Evolutionary conservation across 805 yeast genomes (phyloP).

Genomic region (Cyberlindnera subsufficiens): DNA sequence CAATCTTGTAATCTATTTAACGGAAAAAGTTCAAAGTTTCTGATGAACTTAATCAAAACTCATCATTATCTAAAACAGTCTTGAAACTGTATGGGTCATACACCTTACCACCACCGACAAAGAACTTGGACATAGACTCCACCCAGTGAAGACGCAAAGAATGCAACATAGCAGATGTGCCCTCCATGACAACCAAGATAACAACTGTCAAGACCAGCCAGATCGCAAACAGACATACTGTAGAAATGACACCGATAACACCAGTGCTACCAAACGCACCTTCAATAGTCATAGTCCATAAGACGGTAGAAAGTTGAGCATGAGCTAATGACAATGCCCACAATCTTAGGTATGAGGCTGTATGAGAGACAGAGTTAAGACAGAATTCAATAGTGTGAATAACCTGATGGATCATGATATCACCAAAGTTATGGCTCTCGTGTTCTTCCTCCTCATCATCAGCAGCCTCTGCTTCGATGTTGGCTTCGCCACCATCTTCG

Average conservation of each 20-base stretch:
- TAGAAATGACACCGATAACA: slow-evolving; percentile 63
- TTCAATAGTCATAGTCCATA: slow-evolving; percentile 93
- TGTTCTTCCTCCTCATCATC: slow-evolving; percentile 36
- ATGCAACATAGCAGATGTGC: slow-evolving; percentile 98
- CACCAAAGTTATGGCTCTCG: slow-evolving; percentile 75
- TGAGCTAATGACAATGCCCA: slow-evolving; percentile 99
- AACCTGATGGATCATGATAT: slow-evolving; percentile 94
- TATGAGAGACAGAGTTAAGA: slow-evolving; percentile 93
- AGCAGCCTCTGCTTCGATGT: slow-evolving; percentile 42
- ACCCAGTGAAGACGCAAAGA: slow-evolving; percentile 98
- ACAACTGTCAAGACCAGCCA: slow-evolving; percentile 92
- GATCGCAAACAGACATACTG: slow-evolving; percentile 80
- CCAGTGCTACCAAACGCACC: slow-evolving; percentile 58
- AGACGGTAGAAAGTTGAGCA: slow-evolving; percentile 89
- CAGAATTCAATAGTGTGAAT: slow-evolving; percentile 98
- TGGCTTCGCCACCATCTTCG: slow-evolving; percentile 38
- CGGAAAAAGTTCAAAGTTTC: background rate
- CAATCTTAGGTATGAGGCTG: slow-evolving; percentile 93
- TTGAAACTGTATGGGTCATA: slow-evolving; percentile 81
- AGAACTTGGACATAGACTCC: slow-evolving; percentile 97
- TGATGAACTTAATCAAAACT: slow-evolving; percentile 3
- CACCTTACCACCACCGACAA: slow-evolving; percentile 91
- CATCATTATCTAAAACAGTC: slow-evolving; percentile 11
- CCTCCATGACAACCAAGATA: slow-evolving; percentile 94
- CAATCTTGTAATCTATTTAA: background rate